Evolutionary conservation across 2,329 filamentous ascomycete species (phyloP), one percentile per base, ranked within the genome.

Genomic region (Colletotrichum orchidophilum): DNA sequence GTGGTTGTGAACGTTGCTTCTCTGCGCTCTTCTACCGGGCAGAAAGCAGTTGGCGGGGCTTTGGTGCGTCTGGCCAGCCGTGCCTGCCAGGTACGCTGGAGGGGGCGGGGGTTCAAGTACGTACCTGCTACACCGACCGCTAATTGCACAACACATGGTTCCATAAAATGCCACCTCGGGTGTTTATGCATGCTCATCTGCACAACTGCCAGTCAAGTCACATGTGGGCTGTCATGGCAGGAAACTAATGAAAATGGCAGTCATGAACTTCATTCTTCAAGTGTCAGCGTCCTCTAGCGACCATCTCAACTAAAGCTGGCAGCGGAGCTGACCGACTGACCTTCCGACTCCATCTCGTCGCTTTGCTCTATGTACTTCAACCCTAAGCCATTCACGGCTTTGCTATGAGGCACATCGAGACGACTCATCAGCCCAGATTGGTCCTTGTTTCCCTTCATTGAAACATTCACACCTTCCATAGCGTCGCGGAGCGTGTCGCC

Each of bases 401-500:
- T 77, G 6, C 74, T 73, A 12, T 63, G 39, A 12, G 73, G 66
- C 35, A 74, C 53, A 27, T 57, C 70, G 27, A 74, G 64, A 46
- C 71, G 63, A 35, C 67, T 66, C 58, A 74, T 72, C 29, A 72
- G 35, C 29, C 70, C 70, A 24, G 49, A 60, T n/a, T 26, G 61
- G 27, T 67, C 35, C 46, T 69, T 61, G 21, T 64, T 63, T 18
- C 63, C 59, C 29, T 78, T 81, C 35, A 79, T 74, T 18, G 77
- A 75, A 46, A 83, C 79, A 58, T 89, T 87, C 7, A 91, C 88
- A 80, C 90, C 85, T 75, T 90, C 88, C 80, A 97, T 86, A 2
- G 93, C 93, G 75, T 92, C 89, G 64, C 89, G 86, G 59, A 99
- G 85, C 54, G 94, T 96, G 74, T 92, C 90, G 0, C 96, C 96